Percentiles rank a stretch among this genome's conserved stretches.
Evolutionary conservation across 2,329 filamentous ascomycete species (phyloP).

Genomic region (Bretziella fagacearum): DNA sequence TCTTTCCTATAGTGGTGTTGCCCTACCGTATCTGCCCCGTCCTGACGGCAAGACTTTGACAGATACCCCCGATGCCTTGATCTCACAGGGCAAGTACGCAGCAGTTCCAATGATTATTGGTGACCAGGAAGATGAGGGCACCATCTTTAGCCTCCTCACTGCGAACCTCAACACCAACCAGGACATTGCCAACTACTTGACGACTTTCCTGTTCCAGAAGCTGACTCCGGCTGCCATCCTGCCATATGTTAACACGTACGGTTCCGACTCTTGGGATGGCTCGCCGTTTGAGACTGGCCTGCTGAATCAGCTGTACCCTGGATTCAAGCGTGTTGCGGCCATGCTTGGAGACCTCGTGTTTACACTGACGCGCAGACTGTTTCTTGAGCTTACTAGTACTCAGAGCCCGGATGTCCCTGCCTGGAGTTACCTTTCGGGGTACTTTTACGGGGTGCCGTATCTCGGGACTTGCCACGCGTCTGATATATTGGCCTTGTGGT

Average conservation of each 20-base stretch:
- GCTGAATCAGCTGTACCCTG: slow-evolving; percentile 44
- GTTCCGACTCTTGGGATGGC: slow-evolving; percentile 33
- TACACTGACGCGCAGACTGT: slow-evolving; percentile 22
- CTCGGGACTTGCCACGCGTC: slow-evolving; percentile 47
- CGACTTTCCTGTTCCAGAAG: slow-evolving; percentile 31
- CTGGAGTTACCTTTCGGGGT: slow-evolving; percentile 46
- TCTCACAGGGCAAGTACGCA: slow-evolving; percentile 32
- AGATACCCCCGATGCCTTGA: slow-evolving; percentile 34
- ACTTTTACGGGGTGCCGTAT: slow-evolving; percentile 41
- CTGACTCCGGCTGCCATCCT: slow-evolving; percentile 25
- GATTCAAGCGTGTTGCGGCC: slow-evolving; percentile 47
- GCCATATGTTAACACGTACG: slow-evolving; percentile 36
- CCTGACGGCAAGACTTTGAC: slow-evolving; percentile 40
- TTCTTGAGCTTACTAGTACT: slow-evolving; percentile 27
- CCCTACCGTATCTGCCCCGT: slow-evolving; percentile 43
- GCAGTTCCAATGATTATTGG: slow-evolving; percentile 46
- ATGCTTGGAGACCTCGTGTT: slow-evolving; percentile 48
- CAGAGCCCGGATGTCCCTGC: slow-evolving; percentile 30
- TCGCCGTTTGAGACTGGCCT: slow-evolving; percentile 42
- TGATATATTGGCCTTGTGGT: slow-evolving; percentile 39
- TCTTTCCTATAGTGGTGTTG: slow-evolving; percentile 38
- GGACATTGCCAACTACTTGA: slow-evolving; percentile 36
- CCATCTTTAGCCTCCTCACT: slow-evolving; percentile 43
- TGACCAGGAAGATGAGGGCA: slow-evolving; percentile 49
- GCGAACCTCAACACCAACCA: slow-evolving; percentile 38